Evolutionary conservation across 2,329 filamentous ascomycete species (phyloP).

Genomic region (Aspergillus piperis): DNA sequence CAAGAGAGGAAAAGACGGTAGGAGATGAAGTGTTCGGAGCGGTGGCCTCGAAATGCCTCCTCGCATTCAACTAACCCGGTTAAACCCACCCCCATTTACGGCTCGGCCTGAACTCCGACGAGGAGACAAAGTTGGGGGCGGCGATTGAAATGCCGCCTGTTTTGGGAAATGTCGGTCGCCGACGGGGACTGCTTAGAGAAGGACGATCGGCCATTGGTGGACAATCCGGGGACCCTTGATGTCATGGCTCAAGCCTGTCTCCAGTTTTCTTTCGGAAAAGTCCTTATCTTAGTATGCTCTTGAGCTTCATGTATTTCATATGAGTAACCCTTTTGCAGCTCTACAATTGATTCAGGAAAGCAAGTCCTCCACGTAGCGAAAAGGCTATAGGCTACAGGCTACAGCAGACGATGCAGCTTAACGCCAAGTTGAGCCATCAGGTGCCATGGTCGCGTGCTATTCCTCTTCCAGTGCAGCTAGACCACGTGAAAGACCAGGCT

Average conservation of each 20-base stretch:
- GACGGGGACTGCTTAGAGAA: constrained; percentile 17
- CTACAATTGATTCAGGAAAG: not conserved
- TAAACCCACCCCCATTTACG: constrained; percentile 2
- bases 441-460: not conserved
- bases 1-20: not conserved
- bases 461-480: constrained; percentile 4
- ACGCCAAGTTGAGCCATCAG: not conserved
- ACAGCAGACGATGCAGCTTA: not conserved
- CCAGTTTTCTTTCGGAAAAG: not conserved
- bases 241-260: not conserved
- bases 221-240: constrained; percentile 12
- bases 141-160: constrained; percentile 18
- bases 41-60: not conserved
- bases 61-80: too few relatives aligned
- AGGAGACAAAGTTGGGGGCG: constrained; percentile 16
- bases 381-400: not conserved
- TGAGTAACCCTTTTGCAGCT: not conserved
- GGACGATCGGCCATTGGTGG: constrained; percentile 27
- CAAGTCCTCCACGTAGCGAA: not conserved
- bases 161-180: constrained; percentile 28
- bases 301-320: not conserved
- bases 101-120: constrained; percentile 18
- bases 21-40: not conserved
- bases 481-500: not conserved
- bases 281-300: not conserved